Evolutionary conservation across 805 yeast genomes (phyloP), one percentile per base, ranked within the genome.

Genomic region (Candida jianshihensis): DNA sequence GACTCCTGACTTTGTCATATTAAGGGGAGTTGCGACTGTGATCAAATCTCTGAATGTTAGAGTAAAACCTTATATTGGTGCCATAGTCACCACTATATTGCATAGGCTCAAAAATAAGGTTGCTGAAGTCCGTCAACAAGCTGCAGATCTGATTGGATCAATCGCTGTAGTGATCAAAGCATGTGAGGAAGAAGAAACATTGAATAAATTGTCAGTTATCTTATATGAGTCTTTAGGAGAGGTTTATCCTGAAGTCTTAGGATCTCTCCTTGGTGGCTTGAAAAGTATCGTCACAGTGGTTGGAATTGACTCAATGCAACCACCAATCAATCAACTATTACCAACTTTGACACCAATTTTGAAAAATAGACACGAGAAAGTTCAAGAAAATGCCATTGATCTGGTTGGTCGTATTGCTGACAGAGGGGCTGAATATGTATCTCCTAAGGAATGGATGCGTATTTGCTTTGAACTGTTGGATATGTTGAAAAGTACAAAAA

Each of bases 401-500:
- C 63, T 90, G 15, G 81, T 92, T 19, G 96, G 96, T 2, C 66
- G 75, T 34, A 81, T 90, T 37, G 96, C 97, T 0, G 75, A 71
- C 33, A 69, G 75, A 30, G 89, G 84, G 9, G 79, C 95, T 1
- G 94, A 85, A 44, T 75, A 76, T 37, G 84, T 88, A 13, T 78
- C 88, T 26, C 95, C 96, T 3, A 77, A 86, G 42, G 99, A 92
- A 59, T 92, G 98, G 99, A 86, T 92, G 90, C 70, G 97, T 43
- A 84, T 90, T 19, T 85, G 96, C 51, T 87, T 85, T 58, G 96
- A 89, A 51, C 66, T 92, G 24, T 60, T 92, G 31, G 97, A 92
- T 47, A 78, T 90, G 78, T 68, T 92, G 40, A 87, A 86, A 53
- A 81, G 95, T 17, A 75, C 83, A 6, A 75, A 75, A 38, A 86